Base-by-base conservation (phyloP, 768 basidiomycete genomes). In the Tricholoma furcatifolium region DNA sequence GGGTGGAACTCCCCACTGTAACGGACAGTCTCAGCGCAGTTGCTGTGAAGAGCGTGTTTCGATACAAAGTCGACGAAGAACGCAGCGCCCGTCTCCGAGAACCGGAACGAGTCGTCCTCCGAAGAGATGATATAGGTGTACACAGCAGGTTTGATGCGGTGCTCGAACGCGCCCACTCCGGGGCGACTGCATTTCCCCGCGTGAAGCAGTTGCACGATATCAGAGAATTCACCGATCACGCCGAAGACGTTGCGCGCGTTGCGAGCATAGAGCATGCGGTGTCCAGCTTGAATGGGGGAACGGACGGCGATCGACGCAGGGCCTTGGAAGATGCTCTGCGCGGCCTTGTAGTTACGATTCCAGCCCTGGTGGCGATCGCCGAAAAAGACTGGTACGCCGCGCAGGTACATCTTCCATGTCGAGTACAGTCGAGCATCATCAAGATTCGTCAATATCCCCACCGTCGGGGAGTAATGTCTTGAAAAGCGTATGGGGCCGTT, bases 31-130 rank as follows among this genome's bases (percentile, higher is more conserved):
- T 77, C 74, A 14, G 77, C 76, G 63, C 88, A 89, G 64, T 90
- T 88, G 38, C 84, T 75, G 69, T 93, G 91, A 64, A 93, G 75
- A 4, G 89, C 91, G 63, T 93, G 92, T 69, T 94, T 93, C 23
- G 86, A 88, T 39, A 85, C 87, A 64, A 92, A 87, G 68, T 92
- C 88, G 55, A 91, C 88, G 61, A 91, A 89, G 70, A 93, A 93
- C 31, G 88, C 85, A 10, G 89, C 88, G 14, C 90, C 90, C 3
- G 91, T 93, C 67, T 92, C 91, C 23, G 88, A 91, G 69, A 93
- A 92, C 18, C 91, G 80, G 58, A 91, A 76, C 8, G 87, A 79
- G 55, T 89, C 82, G 68, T 89, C 90, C 49, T 86, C 83, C 5
- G 80, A 71, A 3, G 85, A 80, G 63, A 94, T 84, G 65, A 93